Conservation (phyloP, 2,329 filamentous ascomycete genomes). For the Knufia petricola region DNA sequence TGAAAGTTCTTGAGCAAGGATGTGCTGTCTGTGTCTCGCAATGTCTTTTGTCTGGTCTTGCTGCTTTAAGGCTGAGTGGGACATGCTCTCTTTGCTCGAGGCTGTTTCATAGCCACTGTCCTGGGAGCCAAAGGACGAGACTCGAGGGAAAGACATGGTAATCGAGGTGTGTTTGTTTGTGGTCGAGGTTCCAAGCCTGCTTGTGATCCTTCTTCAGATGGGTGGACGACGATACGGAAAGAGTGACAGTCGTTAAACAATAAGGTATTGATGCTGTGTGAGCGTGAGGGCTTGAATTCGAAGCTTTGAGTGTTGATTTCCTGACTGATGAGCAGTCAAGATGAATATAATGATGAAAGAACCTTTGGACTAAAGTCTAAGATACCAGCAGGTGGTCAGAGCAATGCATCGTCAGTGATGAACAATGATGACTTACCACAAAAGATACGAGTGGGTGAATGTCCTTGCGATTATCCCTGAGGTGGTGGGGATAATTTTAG, state of each 20-base stretch:
- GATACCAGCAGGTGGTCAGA: constrained; percentile 5
- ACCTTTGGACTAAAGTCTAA: neutral
- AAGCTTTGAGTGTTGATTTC: constrained; percentile 21
- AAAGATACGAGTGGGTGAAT: constrained; percentile 12
- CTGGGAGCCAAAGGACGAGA: constrained; percentile 35
- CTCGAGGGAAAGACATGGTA: constrained; percentile 48
- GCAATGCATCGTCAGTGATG: constrained; percentile 2
- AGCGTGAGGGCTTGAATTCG: constrained; percentile 12
- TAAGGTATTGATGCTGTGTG: constrained; percentile 8
- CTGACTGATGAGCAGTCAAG: constrained; percentile 7
- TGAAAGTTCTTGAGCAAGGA: constrained; percentile 81
- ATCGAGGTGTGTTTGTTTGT: neutral
- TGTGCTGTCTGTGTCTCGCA: constrained; percentile 73
- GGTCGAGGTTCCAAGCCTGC: constrained; percentile 4
- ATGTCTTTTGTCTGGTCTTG: constrained; percentile 70
- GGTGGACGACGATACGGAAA: constrained; percentile 18
- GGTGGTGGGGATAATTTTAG: constrained; percentile 14
- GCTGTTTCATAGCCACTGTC: constrained; percentile 61
- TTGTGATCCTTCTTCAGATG: constrained; percentile 5
- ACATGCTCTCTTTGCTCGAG: constrained; percentile 44
- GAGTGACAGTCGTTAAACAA: constrained; percentile 21
- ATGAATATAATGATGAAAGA: neutral
- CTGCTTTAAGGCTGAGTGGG: constrained; percentile 43
- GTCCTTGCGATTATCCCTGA: constrained; percentile 16
- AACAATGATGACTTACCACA: constrained; percentile 5